A percentile compares a stretch with the other conserved stretches of the same genome.
phyloP scores from a whole-genome alignment of 768 basidiomycete genomes.

The Termitomyces sp. region DNA sequence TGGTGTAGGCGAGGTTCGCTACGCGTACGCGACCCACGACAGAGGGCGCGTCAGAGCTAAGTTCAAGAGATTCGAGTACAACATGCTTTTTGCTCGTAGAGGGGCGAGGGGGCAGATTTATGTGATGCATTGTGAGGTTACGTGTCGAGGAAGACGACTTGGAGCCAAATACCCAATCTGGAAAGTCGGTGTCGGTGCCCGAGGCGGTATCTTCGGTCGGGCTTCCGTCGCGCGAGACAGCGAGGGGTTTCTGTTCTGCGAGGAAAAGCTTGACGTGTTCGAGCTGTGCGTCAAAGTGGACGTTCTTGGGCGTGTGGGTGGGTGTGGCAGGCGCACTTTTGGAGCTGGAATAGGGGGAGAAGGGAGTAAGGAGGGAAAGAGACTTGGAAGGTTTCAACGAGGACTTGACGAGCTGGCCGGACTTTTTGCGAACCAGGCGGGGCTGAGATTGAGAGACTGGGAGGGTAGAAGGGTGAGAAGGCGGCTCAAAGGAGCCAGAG shows the following conservation, averaged over 20 bases:
- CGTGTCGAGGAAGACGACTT: constrained; percentile 23
- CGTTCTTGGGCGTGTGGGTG: constrained; percentile 62
- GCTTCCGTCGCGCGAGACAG: constrained; percentile 87
- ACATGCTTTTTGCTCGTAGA: constrained; percentile 36
- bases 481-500: constrained; percentile 5
- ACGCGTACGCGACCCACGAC: constrained; percentile 76
- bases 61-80: constrained; percentile 47
- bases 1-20: constrained; percentile 82
- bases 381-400: constrained; percentile 74
- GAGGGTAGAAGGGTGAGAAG: constrained; percentile 19
- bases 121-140: constrained; percentile 53
- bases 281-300: constrained; percentile 89
- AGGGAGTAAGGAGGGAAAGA: constrained; percentile 48
- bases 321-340: constrained; percentile 85
- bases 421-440: constrained; percentile 80
- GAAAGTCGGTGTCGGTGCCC: constrained; percentile 75
- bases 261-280: constrained; percentile 95
- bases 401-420: constrained; percentile 88
- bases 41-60: constrained; percentile 45
- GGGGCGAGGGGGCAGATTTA: constrained; percentile 56
- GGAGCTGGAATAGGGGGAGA: constrained; percentile 27
- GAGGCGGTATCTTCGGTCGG: constrained; percentile 77
- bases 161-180: constrained; percentile 57
- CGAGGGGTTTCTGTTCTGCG: constrained; percentile 90
- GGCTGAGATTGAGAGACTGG: constrained; percentile 23